Conservation (phyloP, 2,329 filamentous ascomycete species). For the Zalaria sp. region DNA sequence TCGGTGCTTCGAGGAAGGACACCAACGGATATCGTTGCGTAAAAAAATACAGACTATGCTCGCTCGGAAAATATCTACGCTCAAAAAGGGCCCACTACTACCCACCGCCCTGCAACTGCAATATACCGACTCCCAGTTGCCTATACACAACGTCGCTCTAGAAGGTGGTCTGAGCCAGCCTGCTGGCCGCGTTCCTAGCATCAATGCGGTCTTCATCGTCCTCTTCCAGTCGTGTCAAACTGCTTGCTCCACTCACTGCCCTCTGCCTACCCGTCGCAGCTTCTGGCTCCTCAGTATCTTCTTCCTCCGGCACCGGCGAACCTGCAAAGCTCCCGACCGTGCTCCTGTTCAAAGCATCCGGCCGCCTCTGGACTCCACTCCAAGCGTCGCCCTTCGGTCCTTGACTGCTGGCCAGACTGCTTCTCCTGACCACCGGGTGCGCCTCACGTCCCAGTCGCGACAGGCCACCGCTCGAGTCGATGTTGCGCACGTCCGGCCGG, state of each 20-base stretch:
- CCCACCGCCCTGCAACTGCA: too few relatives aligned
- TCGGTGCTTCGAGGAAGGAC: too few relatives aligned
- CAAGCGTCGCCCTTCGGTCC: constrained; percentile 96
- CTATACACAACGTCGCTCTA: constrained; percentile 26
- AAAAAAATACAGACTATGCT: too few relatives aligned
- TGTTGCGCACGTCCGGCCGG: constrained; percentile 80
- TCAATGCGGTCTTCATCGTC: constrained; percentile 92
- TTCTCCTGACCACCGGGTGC: constrained; percentile 60
- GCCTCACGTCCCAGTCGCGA: constrained; percentile 79
- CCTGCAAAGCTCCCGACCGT: constrained; percentile 57
- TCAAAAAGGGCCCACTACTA: too few relatives aligned
- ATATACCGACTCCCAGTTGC: not conserved
- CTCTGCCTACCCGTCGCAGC: constrained; percentile 31
- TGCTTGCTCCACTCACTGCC: constrained; percentile 33
- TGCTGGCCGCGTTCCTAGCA: constrained; percentile 86
- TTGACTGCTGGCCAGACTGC: constrained; percentile 73
- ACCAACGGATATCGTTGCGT: too few relatives aligned
- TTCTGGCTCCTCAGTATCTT: constrained; percentile 26
- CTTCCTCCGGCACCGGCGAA: constrained; percentile 40
- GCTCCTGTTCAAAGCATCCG: constrained; percentile 64
- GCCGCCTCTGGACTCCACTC: constrained; percentile 80
- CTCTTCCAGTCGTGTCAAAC: constrained; percentile 49
- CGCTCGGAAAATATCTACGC: too few relatives aligned
- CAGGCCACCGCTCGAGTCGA: constrained; percentile 81
- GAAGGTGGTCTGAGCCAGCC: constrained; percentile 88